Base-by-base conservation (phyloP, 2,329 filamentous ascomycete species). In the Stachybotrys elegans region DNA sequence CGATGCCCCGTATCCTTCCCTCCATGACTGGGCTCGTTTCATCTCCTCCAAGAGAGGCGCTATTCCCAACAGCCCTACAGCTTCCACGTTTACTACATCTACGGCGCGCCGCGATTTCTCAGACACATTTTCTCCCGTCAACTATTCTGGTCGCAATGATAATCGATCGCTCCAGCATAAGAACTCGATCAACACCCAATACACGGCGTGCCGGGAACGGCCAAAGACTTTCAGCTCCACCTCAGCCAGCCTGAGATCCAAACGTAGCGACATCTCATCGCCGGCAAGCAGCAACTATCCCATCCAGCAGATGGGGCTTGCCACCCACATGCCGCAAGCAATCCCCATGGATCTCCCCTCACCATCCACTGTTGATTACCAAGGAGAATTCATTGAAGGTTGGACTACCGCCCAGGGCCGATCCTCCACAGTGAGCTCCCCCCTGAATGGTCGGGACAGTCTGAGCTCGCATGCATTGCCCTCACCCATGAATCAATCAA, bases 261-360 rank as follows among this genome's bases (percentile, higher is more conserved):
- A 76, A 49, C 72, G 74, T 23, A 84, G 81, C 49, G 81, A 84
- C 50, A 57, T 84, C 4, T 84, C 81, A 3, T 78, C 76, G 4
- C 76, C 76, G 12, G 73, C 73, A 14, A 78, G 71, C 47, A 72
- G 67, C 27, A 71, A 70, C 49, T 67, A 68, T 36, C 66, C 69
- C 11, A 56, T 55, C 12, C 61, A 61, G 23, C 63, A 67, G 23
- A 59, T 68, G 49, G 62, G 60, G 36, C 69, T 66, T 44, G 51
- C 60, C 39, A 65, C 66, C 22, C 65, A 60, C 29, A 17, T 14
- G 19, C n/a, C n/a, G n/a, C 31, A 34, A 16, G 31, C 31, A 2
- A 34, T 34, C 31, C 70, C 74, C 3, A 71, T 69, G 1, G 79
- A 83, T 46, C 63, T 81, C 13, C 76, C 79, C 8, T 78, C 79